phyloP scores from a whole-genome alignment of 352 stramenopile genomes.

The Phytopythium cucurbitacearum region DNA sequence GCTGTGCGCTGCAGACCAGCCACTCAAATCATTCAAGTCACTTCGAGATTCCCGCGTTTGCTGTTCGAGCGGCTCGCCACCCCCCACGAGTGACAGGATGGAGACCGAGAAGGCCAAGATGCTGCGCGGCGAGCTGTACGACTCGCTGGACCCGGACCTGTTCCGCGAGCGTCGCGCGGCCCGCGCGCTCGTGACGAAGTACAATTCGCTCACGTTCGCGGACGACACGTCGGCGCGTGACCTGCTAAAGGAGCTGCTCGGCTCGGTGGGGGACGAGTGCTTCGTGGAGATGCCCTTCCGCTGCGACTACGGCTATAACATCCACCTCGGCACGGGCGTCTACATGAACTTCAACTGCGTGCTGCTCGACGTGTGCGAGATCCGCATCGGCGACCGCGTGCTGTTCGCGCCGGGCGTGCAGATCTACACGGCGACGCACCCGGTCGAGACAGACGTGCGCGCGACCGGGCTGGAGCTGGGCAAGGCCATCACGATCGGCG shows the following conservation, averaged over 20 bases:
- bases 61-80: no score
- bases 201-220: constrained; percentile 28
- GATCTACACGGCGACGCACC: constrained; percentile 78
- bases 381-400: constrained; percentile 71
- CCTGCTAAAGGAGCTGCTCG: constrained; percentile 35
- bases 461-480: constrained; percentile 44
- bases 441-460: constrained; percentile 43
- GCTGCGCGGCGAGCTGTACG: constrained; percentile 53
- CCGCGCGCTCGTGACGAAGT: constrained; percentile 28
- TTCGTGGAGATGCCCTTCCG: constrained; percentile 81
- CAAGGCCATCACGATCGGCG: constrained; percentile 65
- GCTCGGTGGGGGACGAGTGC: constrained; percentile 30
- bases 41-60: no score
- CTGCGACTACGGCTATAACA: constrained; percentile 87
- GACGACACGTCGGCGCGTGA: constrained; percentile 18
- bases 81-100: no score
- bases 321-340: constrained; percentile 58
- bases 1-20: no score
- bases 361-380: constrained; percentile 72
- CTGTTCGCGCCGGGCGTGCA: constrained; percentile 73
- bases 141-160: constrained; percentile 27
- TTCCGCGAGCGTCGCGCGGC: constrained; percentile 27
- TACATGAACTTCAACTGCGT: constrained; percentile 89
- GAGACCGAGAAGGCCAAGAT: constrained; percentile 52
- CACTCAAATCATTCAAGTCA: no score